A percentile compares a stretch with the other conserved stretches of the same genome.
Evolutionary conservation across 2,329 filamentous ascomycete genomes (phyloP).

Genomic region (Aspergillus versicolor): DNA sequence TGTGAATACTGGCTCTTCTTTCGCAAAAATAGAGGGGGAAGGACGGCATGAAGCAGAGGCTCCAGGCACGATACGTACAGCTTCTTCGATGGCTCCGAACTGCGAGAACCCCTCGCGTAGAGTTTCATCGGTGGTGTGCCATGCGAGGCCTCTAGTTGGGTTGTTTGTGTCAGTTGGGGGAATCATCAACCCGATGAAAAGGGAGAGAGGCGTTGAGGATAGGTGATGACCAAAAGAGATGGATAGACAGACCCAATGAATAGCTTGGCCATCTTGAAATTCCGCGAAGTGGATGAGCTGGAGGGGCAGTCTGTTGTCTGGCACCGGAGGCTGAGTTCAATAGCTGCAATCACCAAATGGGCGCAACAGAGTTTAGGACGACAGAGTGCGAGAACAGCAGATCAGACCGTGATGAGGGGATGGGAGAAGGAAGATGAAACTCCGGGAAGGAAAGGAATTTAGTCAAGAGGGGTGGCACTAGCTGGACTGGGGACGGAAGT

Average conservation of each 20-base stretch:
- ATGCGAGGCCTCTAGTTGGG: conserved; percentile 80
- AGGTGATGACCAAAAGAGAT: conserved; percentile 10
- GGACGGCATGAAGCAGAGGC: not conserved
- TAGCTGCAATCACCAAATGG: not conserved
- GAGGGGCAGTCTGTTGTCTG: not conserved
- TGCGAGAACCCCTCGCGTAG: conserved; percentile 89
- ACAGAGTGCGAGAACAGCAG: not conserved
- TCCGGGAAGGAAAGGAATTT: conserved; percentile 9
- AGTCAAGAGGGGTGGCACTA: conserved; percentile 14
- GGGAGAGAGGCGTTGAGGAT: conserved; percentile 19
- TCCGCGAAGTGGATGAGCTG: not conserved
- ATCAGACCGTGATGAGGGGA: conserved; percentile 1
- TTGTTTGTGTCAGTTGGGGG: conserved; percentile 9
- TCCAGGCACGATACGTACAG: conserved; percentile 62
- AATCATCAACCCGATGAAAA: conserved; percentile 6
- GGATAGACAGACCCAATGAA: conserved; percentile 49
- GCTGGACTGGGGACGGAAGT: not conserved
- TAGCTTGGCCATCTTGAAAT: conserved; percentile 76
- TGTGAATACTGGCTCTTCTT: conserved; percentile 8
- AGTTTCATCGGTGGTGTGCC: conserved; percentile 91
- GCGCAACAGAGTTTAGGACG: conserved; percentile 2
- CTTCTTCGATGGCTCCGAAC: conserved; percentile 89
- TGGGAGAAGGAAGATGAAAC: conserved; percentile 10
- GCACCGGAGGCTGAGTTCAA: not conserved
- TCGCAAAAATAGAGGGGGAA: conserved; percentile 5